A percentile compares a stretch with the other conserved stretches of the same genome.
phyloP scores from a whole-genome alignment of 768 basidiomycete genomes.

The Rickenella mellea region DNA sequence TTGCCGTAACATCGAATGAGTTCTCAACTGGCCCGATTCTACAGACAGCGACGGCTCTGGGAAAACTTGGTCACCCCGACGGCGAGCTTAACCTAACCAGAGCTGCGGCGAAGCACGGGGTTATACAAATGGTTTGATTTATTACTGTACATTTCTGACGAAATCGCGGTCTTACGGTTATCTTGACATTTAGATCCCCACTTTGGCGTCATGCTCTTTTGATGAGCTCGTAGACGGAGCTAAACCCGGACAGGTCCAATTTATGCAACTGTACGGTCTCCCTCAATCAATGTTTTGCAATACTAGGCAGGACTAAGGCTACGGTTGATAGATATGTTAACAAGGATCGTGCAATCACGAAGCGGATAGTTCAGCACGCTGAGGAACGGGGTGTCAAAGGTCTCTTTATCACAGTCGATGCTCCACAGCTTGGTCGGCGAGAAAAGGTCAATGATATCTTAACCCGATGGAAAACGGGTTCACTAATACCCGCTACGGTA shows the following conservation, averaged over 20 bases:
- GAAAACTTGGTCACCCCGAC: conserved; percentile 93
- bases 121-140: conserved; percentile 59
- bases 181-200: conserved; percentile 62
- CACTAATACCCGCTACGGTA: not conserved
- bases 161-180: not conserved
- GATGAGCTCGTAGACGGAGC: conserved; percentile 92
- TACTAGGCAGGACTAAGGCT: conserved; percentile 1
- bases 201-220: conserved; percentile 90
- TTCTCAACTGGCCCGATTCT: not conserved
- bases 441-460: conserved; percentile 56
- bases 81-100: conserved; percentile 88
- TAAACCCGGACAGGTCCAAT: conserved; percentile 68
- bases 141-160: not conserved
- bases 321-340: conserved; percentile 75
- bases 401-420: conserved; percentile 95
- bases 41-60: conserved; percentile 76
- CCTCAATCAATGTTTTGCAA: not conserved
- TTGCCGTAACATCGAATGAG: not conserved
- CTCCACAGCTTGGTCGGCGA: conserved; percentile 88
- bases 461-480: not conserved
- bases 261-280: conserved; percentile 61
- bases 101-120: conserved; percentile 71
- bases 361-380: conserved; percentile 82
- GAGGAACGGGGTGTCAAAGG: conserved; percentile 86
- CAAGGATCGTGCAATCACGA: conserved; percentile 77